phyloP scores from a whole-genome alignment of 169 alveolate species.

The Perkinsus marinus region DNA sequence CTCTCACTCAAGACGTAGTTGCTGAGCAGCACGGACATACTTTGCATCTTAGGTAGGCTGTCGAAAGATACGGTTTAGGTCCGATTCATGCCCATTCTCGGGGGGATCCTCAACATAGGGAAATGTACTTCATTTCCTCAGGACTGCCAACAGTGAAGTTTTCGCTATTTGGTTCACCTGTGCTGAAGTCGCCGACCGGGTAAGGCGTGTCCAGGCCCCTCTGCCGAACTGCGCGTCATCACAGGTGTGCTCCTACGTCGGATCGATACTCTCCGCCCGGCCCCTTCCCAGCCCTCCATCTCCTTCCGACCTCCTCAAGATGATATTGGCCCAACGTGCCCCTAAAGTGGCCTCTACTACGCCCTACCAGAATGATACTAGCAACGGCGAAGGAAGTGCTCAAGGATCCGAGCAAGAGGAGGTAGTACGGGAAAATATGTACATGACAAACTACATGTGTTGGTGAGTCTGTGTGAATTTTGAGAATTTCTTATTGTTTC shows the following conservation, averaged over 20 bases:
- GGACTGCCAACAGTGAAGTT: neutral
- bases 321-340: neutral
- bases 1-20: neutral
- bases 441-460: no score
- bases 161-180: neutral
- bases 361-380: neutral
- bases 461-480: no score
- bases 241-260: neutral
- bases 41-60: neutral
- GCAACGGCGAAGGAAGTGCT: neutral
- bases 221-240: neutral
- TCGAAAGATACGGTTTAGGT: no score
- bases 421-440: neutral
- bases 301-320: neutral
- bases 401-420: neutral
- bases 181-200: neutral
- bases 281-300: neutral
- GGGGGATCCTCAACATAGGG: no score
- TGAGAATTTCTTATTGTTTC: no score
- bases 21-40: neutral
- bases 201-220: neutral
- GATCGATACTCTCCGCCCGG: neutral
- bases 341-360: neutral
- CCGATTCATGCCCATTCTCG: no score
- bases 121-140: neutral